Conservation (phyloP, 2,329 filamentous ascomycete genomes). For the Alternaria brassicicola region DNA sequence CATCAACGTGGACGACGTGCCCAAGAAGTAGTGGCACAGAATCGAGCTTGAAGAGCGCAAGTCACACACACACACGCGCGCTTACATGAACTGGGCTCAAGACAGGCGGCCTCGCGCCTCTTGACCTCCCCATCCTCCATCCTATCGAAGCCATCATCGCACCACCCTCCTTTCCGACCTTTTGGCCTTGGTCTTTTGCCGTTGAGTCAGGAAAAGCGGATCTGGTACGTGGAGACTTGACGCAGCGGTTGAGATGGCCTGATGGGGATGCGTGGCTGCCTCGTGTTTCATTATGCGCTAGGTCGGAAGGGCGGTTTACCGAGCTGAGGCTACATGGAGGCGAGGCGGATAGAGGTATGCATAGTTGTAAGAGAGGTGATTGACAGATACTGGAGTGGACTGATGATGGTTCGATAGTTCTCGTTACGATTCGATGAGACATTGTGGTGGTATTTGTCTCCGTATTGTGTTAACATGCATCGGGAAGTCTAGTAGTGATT, state of each 20-base stretch:
- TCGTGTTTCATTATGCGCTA: neutral
- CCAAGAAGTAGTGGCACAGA: neutral
- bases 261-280: neutral
- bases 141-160: neutral
- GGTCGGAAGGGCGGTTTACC: neutral
- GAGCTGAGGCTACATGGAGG: neutral
- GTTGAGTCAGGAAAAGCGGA: neutral
- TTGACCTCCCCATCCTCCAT: neutral
- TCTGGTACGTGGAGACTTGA: neutral
- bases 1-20: neutral
- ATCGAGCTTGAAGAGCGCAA: neutral
- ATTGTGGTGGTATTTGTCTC: neutral
- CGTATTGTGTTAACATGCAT: neutral
- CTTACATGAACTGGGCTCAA: neutral
- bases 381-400: neutral
- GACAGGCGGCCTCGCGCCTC: neutral
- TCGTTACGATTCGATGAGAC: neutral
- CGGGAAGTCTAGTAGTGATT: neutral
- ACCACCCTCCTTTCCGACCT: neutral
- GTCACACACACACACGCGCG: neutral
- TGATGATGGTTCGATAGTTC: conserved; percentile 6
- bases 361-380: neutral
- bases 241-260: neutral
- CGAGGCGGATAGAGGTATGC: neutral
- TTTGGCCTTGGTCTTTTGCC: neutral